Evolutionary conservation across 83 land plant species (phyloP).

Genomic region (Picea engelmannii): DNA sequence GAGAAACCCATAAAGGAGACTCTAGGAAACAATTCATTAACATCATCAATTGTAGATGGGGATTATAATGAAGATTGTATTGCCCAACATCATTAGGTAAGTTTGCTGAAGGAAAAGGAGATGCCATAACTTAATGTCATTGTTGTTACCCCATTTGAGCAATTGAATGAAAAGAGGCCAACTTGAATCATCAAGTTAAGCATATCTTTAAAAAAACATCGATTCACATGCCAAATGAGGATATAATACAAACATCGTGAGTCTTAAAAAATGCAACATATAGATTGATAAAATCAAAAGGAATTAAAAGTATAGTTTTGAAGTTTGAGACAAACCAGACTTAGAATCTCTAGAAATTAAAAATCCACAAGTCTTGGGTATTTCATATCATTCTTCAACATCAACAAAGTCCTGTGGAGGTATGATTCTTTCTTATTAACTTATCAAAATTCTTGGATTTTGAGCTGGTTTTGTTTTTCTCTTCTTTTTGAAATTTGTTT

Average conservation of each 20-base stretch:
- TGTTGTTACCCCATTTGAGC: not conserved
- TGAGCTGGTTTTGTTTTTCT: too few species aligned
- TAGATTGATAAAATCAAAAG: not conserved
- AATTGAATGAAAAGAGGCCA: not conserved
- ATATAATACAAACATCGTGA: not conserved
- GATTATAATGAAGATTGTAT: too few species aligned
- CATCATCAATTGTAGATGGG: too few species aligned
- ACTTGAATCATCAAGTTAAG: not conserved
- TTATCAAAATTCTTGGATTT: not conserved
- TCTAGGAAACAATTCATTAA: accelerated
- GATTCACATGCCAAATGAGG: not conserved
- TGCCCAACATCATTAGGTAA: too few species aligned
- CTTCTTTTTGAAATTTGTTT: too few species aligned
- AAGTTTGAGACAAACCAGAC: not conserved
- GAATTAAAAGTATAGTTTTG: too few species aligned
- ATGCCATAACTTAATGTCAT: not conserved
- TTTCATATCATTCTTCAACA: not conserved
- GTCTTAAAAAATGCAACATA: not conserved
- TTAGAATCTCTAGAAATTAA: not conserved
- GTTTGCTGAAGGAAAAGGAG: too few species aligned
- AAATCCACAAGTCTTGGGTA: not conserved
- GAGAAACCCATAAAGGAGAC: too few species aligned
- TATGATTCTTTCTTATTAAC: not conserved
- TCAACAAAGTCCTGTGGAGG: not conserved
- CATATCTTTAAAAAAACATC: not conserved